Conservation (phyloP, 1,139 yeast species). For the Candida albicans region DNA sequence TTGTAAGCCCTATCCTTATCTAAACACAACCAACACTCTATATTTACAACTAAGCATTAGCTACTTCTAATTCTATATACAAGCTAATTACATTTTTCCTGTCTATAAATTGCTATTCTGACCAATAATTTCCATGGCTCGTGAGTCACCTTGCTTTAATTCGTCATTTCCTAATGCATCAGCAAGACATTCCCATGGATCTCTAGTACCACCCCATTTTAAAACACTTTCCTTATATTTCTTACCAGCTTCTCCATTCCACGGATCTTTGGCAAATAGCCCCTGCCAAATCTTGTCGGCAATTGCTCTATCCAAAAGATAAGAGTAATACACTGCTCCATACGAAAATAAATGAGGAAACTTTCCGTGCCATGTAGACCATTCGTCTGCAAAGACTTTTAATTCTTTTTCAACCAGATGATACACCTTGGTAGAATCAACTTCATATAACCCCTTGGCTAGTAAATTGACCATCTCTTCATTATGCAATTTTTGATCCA, state of each 20-base stretch:
- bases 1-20: no score
- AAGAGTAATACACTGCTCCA: conserved; percentile 93
- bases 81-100: not conserved
- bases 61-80: conserved; percentile 3
- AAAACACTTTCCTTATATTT: conserved; percentile 69
- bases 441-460: conserved; percentile 21
- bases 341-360: conserved; percentile 93
- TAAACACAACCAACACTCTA: no score
- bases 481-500: conserved; percentile 78
- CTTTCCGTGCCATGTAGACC: conserved; percentile 89
- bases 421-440: conserved; percentile 60
- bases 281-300: conserved; percentile 84
- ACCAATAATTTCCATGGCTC: conserved; percentile 71
- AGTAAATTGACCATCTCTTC: conserved; percentile 38
- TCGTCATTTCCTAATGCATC: conserved; percentile 68
- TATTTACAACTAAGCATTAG: no score
- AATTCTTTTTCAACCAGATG: conserved; percentile 62
- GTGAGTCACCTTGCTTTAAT: conserved; percentile 64
- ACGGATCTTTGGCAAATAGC: conserved; percentile 68
- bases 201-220: conserved; percentile 91
- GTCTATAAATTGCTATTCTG: conserved; percentile 11
- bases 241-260: conserved; percentile 71
- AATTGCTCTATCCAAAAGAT: conserved; percentile 87
- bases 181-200: conserved; percentile 86
- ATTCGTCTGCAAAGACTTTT: conserved; percentile 56